phyloP scores from a whole-genome alignment of 768 basidiomycete species.

The Lentinus brumalis region DNA sequence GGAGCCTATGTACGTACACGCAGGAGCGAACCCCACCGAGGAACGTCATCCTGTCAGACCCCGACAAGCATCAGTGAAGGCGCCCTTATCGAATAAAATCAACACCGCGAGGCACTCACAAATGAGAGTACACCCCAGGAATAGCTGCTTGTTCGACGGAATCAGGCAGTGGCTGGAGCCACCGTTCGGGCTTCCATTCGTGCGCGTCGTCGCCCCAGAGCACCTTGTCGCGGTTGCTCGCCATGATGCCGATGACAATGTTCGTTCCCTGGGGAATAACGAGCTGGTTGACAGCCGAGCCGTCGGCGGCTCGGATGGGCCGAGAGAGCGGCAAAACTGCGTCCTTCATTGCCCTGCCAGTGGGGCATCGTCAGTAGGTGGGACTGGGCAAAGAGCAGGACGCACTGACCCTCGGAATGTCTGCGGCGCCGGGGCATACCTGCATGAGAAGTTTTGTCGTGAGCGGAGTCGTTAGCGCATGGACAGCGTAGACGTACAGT shows the following conservation, averaged over 20 bases:
- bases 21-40: slow-evolving; percentile 5
- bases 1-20: not conserved
- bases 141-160: slow-evolving; percentile 18
- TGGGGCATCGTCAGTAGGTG: not conserved
- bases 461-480: not conserved
- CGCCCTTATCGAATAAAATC: not conserved
- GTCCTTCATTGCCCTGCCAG: slow-evolving; percentile 45
- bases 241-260: slow-evolving; percentile 44
- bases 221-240: slow-evolving; percentile 50
- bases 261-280: slow-evolving; percentile 49
- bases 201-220: slow-evolving; percentile 65
- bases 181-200: slow-evolving; percentile 64
- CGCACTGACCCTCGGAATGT: slow-evolving; percentile 28
- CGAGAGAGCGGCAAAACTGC: slow-evolving; percentile 59
- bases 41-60: slow-evolving; percentile 8
- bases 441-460: not conserved
- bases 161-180: slow-evolving; percentile 42
- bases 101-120: slow-evolving; percentile 12
- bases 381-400: not conserved
- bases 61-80: slow-evolving; percentile 1
- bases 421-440: slow-evolving; percentile 48
- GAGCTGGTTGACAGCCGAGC: slow-evolving; percentile 42
- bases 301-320: slow-evolving; percentile 47
- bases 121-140: slow-evolving; percentile 27
- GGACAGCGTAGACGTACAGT: slow-evolving; percentile 25